Percentiles rank a stretch among this genome's conserved stretches.
Conservation (phyloP, 495 filamentous ascomycete species). For the Neurospora sublineolata region DNA sequence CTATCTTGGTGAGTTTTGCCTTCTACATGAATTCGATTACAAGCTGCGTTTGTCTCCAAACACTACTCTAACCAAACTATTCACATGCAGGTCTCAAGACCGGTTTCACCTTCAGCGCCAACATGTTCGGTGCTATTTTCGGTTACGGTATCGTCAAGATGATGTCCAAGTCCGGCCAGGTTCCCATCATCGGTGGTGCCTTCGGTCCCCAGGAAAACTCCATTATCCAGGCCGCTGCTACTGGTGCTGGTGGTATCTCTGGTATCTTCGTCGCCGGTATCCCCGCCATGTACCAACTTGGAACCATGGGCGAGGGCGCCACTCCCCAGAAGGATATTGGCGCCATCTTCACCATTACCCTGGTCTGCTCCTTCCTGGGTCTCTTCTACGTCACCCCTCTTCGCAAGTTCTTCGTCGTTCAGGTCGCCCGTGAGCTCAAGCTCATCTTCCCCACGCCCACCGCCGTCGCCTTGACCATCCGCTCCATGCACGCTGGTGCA, state of each 20-base stretch:
- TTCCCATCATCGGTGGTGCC: constrained; percentile 47
- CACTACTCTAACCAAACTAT: constrained; percentile 11
- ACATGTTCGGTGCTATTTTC: constrained; percentile 51
- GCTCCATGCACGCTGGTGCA: constrained; percentile 48
- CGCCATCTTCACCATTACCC: constrained; percentile 48
- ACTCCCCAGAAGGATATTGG: constrained; percentile 45
- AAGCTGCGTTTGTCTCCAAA: neutral
- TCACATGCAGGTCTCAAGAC: constrained; percentile 43
- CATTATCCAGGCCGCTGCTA: constrained; percentile 53
- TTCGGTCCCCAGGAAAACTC: constrained; percentile 60
- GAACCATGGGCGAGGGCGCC: constrained; percentile 31
- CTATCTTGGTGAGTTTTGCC: constrained; percentile 40
- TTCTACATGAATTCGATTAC: neutral
- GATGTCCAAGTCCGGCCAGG: constrained; percentile 27
- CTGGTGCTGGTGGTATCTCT: constrained; percentile 51
- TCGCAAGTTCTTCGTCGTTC: constrained; percentile 58
- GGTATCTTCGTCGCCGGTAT: constrained; percentile 53
- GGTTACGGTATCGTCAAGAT: constrained; percentile 55
- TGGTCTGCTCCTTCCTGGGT: constrained; percentile 55
- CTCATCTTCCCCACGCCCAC: constrained; percentile 55
- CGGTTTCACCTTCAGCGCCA: constrained; percentile 51
- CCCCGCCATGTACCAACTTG: constrained; percentile 51
- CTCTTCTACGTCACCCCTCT: constrained; percentile 56
- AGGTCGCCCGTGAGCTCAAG: constrained; percentile 49
- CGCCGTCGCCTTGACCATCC: constrained; percentile 53